Conservation (phyloP, 495 filamentous ascomycete genomes). For the Lophiostoma macrostomum region DNA sequence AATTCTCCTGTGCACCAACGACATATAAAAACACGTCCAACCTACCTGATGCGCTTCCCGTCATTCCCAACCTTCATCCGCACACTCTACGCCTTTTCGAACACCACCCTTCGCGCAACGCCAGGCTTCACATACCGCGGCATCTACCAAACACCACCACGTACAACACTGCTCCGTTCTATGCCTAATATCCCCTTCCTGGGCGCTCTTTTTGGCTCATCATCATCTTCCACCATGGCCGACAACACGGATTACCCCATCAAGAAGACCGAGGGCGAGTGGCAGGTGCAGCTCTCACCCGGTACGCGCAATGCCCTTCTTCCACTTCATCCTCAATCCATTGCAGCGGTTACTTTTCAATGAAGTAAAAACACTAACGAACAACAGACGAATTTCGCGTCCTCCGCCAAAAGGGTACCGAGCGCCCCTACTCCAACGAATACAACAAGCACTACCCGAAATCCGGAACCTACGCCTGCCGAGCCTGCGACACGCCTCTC, state of each 20-base stretch:
- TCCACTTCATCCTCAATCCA: not conserved
- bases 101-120: constrained; percentile 33
- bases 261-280: constrained; percentile 76
- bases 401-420: constrained; percentile 87
- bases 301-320: no score
- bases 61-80: constrained; percentile 52
- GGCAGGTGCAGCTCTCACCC: constrained; percentile 76
- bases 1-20: not conserved
- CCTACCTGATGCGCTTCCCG: constrained; percentile 54
- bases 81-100: constrained; percentile 47
- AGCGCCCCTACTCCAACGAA: constrained; percentile 71
- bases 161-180: constrained; percentile 45
- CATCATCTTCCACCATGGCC: constrained; percentile 45
- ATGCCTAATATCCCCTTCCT: constrained; percentile 73
- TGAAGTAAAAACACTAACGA: no score
- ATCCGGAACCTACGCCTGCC: constrained; percentile 77
- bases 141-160: constrained; percentile 21
- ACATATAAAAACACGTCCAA: not conserved
- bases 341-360: no score
- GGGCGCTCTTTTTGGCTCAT: constrained; percentile 70
- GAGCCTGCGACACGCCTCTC: constrained; percentile 79
- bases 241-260: constrained; percentile 75
- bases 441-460: constrained; percentile 82
- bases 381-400: constrained; percentile 95
- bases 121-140: not conserved